Evolutionary conservation across 2,329 filamentous ascomycete species (phyloP).

Genomic region (Verticillium albo-atrum): DNA sequence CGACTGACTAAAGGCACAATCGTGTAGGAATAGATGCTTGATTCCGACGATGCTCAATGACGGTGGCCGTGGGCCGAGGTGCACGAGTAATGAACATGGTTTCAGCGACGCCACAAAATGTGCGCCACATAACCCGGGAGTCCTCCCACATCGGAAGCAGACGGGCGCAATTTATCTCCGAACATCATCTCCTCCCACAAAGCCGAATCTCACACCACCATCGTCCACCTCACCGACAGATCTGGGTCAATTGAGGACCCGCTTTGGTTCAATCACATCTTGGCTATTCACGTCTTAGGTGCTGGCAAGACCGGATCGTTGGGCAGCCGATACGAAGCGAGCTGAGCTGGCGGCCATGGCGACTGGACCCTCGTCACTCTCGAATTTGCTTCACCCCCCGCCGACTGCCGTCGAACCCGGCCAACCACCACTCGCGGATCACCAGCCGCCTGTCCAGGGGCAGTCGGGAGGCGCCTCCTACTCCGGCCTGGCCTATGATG

Average conservation of each 20-base stretch:
- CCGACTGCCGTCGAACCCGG: neutral
- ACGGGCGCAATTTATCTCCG: neutral
- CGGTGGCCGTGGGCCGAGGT: too few species aligned
- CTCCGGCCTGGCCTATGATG: neutral
- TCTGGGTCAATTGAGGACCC: neutral
- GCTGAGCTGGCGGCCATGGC: conserved; percentile 4
- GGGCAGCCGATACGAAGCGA: neutral
- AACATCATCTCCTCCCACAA: neutral
- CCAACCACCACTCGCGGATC: neutral
- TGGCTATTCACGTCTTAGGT: neutral
- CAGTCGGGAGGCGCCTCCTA: neutral
- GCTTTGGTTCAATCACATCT: neutral
- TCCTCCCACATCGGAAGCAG: conserved; percentile 4
- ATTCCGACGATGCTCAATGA: too few species aligned
- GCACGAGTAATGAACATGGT: neutral
- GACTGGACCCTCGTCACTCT: conserved; percentile 9
- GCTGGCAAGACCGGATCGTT: neutral
- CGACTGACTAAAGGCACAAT: too few species aligned
- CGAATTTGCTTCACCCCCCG: conserved; percentile 12
- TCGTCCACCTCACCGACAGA: neutral
- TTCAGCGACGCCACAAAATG: neutral
- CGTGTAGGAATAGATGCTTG: too few species aligned
- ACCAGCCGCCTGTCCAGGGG: neutral
- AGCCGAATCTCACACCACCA: neutral
- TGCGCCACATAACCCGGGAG: neutral